Evolutionary conservation across 306 rosid species (phyloP), one percentile per base, ranked within the genome.

Genomic region (Lathyrus sativus): DNA sequence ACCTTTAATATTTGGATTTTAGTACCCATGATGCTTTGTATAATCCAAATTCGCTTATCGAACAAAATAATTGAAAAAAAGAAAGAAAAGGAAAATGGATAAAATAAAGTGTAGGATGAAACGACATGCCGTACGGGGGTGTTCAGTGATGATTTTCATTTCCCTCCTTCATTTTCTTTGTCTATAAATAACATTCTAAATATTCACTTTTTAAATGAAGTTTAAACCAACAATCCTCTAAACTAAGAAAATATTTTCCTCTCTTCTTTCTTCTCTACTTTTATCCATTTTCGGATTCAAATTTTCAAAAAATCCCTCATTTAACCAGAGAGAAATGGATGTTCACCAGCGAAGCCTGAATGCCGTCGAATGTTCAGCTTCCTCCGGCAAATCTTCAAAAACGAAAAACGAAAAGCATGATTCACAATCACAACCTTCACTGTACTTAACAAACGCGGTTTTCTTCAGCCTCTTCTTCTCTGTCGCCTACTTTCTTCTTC

Each of bases 381-480:
- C 72, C 51, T 65, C 78, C 73, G 76, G 65, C 49, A 77, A 68
- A 37, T 31, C 74, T 0, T n/a, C 64, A 0, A 73, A 60, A 18
- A 29, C 68, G 28, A 31, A 76, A 29, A 65, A 37, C 2, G 66
- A 49, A 3, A 68, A 72, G 0, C 71, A 73, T 38, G 71, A 72
- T 13, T 4, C 61, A 0, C 74, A 82, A 31, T 74, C 78, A 0
- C 73, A 78, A 9, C 15, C 22, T 1, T 26, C 44, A 5, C 38
- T 45, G 0, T 87, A 87, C 64, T 6, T 88, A 0, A 86, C 93
- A 6, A 89, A 92, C 74, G 86, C 71, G 1, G 60, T 82, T 9
- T 90, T 88, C 86, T 90, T 92, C 79, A 28, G 67, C 3, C 67
- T 90, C 9, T 92, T 88, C 84, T 92, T 88, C 90, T 88, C 96